These are phyloP conservation scores for Myriosclerotinia curreyana DNA, from an alignment of 2,329 filamentous ascomycete genomes.

Conservation along the genomic window DNA sequence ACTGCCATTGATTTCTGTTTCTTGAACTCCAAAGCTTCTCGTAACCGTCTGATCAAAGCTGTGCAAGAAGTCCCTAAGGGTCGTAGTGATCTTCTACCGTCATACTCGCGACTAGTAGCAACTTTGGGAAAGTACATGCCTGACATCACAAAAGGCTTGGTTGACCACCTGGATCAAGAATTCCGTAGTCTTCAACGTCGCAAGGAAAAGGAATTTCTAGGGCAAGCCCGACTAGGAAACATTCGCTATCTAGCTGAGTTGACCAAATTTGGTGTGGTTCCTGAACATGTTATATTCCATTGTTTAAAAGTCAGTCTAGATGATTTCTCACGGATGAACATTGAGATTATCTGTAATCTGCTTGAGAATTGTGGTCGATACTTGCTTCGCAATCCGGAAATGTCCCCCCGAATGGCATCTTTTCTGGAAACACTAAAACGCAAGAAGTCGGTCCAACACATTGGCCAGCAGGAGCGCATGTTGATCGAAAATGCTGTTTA, in stretches of 20 bases:
- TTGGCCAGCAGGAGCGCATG: slow-evolving; percentile 96
- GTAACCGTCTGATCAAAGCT: slow-evolving; percentile 89
- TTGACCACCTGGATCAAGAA: slow-evolving; percentile 90
- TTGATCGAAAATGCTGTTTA: slow-evolving; percentile 97
- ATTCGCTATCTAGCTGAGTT: slow-evolving; percentile 97
- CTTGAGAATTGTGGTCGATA: slow-evolving; percentile 96
- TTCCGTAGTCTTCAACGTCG: slow-evolving; percentile 94
- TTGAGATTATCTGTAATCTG: slow-evolving; percentile 95
- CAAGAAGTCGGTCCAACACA: slow-evolving; percentile 93
- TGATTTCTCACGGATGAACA: slow-evolving; percentile 98
- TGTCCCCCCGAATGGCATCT: slow-evolving; percentile 85
- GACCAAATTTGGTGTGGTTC: slow-evolving; percentile 96
- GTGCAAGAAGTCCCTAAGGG: slow-evolving; percentile 94
- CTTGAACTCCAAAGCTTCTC: slow-evolving; percentile 94
- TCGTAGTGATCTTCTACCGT: slow-evolving; percentile 82
- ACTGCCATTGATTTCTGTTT: slow-evolving; percentile 97
- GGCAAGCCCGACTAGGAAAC: slow-evolving; percentile 88
- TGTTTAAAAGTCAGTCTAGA: slow-evolving; percentile 96
- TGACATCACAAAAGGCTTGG: slow-evolving; percentile 87
- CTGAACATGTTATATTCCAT: slow-evolving; percentile 98
- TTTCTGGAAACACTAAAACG: slow-evolving; percentile 93
- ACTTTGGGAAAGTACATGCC: slow-evolving; percentile 92
- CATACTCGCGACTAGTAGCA: slow-evolving; percentile 88
- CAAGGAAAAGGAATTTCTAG: slow-evolving; percentile 96
- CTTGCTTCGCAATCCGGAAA: slow-evolving; percentile 86